These are phyloP conservation scores for Plasmodium reichenowi DNA, from an alignment of 169 alveolate genomes.

Conservation along the genomic window DNA sequence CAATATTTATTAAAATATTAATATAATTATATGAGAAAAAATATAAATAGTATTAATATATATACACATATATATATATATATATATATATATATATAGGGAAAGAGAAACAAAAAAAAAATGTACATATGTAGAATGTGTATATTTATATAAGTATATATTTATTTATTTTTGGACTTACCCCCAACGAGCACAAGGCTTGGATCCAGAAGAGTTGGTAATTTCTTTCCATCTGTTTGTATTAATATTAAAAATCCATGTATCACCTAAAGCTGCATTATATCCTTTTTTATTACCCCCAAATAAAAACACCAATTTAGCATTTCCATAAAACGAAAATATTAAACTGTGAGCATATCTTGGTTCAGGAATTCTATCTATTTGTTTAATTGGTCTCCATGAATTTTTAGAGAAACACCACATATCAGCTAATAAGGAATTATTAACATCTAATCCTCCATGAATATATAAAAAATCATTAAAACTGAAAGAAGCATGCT, in stretches of 20 bases:
- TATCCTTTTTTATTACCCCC: slow-evolving; percentile 73
- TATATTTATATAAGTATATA: neutral
- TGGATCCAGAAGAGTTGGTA: slow-evolving; percentile 24
- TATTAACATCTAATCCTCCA: slow-evolving; percentile 48
- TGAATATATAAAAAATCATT: slow-evolving; percentile 53
- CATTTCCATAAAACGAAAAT: slow-evolving; percentile 37
- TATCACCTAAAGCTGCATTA: slow-evolving; percentile 54
- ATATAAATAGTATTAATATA: neutral
- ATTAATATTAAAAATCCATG: slow-evolving; percentile 58
- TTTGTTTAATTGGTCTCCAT: slow-evolving; percentile 39
- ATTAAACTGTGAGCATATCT: slow-evolving; percentile 73
- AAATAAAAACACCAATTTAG: slow-evolving; percentile 38
- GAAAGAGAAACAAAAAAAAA: neutral
- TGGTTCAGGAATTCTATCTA: slow-evolving; percentile 17
- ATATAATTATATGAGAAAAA: no score
- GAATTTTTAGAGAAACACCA: slow-evolving; percentile 37
- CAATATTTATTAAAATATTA: no score
- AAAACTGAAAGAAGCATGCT: slow-evolving; percentile 64
- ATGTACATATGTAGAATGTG: neutral
- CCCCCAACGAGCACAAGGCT: slow-evolving; percentile 78
- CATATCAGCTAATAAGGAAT: slow-evolving; percentile 27
- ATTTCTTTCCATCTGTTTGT: slow-evolving; percentile 48
- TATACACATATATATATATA: neutral
- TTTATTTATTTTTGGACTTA: neutral
- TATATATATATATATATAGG: neutral